Base-by-base conservation (phyloP, 2,329 filamentous ascomycete species). In the Diaporthe batatas region DNA sequence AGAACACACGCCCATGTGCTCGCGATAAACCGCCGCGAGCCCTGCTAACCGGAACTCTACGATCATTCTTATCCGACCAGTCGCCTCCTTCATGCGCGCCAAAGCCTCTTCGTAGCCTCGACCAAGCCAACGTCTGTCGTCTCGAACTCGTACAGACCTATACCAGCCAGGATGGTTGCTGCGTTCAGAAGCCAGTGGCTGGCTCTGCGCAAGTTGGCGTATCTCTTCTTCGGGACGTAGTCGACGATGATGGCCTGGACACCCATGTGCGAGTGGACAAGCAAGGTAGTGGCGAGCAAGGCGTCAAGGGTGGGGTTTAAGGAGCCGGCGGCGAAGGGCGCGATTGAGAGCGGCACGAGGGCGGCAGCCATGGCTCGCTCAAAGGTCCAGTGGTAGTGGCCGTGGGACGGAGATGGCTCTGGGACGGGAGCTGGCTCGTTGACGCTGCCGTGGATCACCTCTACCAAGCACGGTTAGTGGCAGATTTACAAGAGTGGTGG, bases 321-420 rank as follows among this genome's bases (percentile, higher is more conserved):
- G 51, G 94, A 94, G 80, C 95, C 95, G 74, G 94, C 92, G 75
- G 95, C 95, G 84, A 99, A 99, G 75, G 96, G 96, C 51, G 95
- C 92, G 77, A 98, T 88, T 75, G 93, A 94, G 76, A 99, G 87
- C 67, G 96, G 97, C 75, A 99, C 86, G 75, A 99, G 90, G 71
- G 91, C 93, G 72, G 90, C 92, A 72, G 94, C 92, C 78, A 98
- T 86, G 72, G 94, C 82, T 81, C 94, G 95, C 88, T 99, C 96
- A 80, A 98, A 98, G 74, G 93, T 94, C 96, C 96, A 99, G 90
- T 99, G 96, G 88, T 98, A 99, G 84, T 93, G 97, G 79, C 96
- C 96, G 86, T 99, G 94, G 71, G 91, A 87, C 54, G 96, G 91
- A 78, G 89, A 90, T 69, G 94, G 85, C 29, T 89, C 81, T 58